Conservation (phyloP, 1,284 basidiomycete species). For the Kalmanozyma brasiliensis region DNA sequence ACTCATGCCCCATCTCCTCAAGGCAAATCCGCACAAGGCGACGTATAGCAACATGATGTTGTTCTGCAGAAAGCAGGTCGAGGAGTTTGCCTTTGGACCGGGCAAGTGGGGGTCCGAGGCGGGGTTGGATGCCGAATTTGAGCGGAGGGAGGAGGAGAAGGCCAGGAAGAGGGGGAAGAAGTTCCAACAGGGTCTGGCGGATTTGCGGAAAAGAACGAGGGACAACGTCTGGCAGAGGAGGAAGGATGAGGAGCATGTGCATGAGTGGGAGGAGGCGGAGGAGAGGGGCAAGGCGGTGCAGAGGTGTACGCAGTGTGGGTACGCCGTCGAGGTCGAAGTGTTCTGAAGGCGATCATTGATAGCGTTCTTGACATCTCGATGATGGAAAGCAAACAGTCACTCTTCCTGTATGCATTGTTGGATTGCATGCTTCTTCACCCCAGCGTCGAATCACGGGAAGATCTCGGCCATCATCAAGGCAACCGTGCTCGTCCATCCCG, state of each 20-base stretch:
- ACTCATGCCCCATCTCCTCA: conserved; percentile 89
- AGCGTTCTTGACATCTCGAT: no score
- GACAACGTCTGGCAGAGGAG: conserved; percentile 61
- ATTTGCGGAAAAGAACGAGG: conserved; percentile 59
- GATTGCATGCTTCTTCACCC: no score
- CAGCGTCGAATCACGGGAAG: conserved; percentile 46
- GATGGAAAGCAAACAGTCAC: no score
- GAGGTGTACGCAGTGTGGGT: conserved; percentile 53
- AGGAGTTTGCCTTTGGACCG: conserved; percentile 85
- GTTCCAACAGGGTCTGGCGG: conserved; percentile 65
- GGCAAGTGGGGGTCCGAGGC: conserved; percentile 96
- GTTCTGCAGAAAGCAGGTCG: conserved; percentile 91
- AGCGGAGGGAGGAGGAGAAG: conserved; percentile 81
- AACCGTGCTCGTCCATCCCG: conserved; percentile 63
- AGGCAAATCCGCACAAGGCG: conserved; percentile 95
- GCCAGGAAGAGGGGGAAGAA: conserved; percentile 91
- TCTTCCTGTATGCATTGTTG: no score
- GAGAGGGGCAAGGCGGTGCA: conserved; percentile 42
- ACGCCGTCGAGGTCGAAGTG: conserved; percentile 54
- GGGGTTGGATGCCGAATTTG: conserved; percentile 88
- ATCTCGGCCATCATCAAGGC: conserved; percentile 66
- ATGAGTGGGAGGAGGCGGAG: conserved; percentile 53
- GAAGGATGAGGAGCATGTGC: conserved; percentile 60
- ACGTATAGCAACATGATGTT: conserved; percentile 99
- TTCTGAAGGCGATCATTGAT: conserved; percentile 24